phyloP scores from a whole-genome alignment of 208 protist species.

The Porcisia hertigi region DNA sequence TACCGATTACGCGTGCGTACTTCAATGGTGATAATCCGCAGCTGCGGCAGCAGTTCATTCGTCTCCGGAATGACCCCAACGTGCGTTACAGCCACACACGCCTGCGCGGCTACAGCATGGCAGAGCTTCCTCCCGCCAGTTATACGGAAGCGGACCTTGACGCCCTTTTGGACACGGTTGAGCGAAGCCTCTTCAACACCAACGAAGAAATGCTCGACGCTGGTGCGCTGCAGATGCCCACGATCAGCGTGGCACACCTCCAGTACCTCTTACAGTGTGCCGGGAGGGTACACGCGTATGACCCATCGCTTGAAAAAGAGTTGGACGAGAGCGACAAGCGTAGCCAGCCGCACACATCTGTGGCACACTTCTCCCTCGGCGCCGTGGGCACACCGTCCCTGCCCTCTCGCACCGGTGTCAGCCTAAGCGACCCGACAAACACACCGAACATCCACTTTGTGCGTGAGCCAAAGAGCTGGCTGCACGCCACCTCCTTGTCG shows the following conservation, averaged over 20 bases:
- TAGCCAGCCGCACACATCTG: constrained; percentile 5
- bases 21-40: constrained; percentile 40
- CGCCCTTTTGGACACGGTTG: constrained; percentile 44
- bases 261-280: constrained; percentile 20
- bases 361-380: constrained; percentile 3
- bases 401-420: background rate
- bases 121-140: constrained; percentile 41
- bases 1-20: constrained; percentile 55
- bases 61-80: constrained; percentile 72
- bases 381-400: constrained; percentile 2
- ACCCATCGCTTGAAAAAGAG: constrained; percentile 14
- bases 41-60: constrained; percentile 62
- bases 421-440: background rate
- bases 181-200: constrained; percentile 54
- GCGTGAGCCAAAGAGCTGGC: constrained; percentile 2
- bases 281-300: constrained; percentile 15
- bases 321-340: background rate
- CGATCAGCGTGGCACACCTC: constrained; percentile 20
- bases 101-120: constrained; percentile 36
- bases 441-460: background rate
- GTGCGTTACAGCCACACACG: constrained; percentile 72
- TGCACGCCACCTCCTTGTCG: constrained; percentile 3
- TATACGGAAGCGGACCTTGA: constrained; percentile 64
- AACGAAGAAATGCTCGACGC: constrained; percentile 49
- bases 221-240: constrained; percentile 15